Percentiles rank a stretch among this genome's conserved stretches.
Conservation (phyloP, 345 rosid species). For the Eutrema japonicum region DNA sequence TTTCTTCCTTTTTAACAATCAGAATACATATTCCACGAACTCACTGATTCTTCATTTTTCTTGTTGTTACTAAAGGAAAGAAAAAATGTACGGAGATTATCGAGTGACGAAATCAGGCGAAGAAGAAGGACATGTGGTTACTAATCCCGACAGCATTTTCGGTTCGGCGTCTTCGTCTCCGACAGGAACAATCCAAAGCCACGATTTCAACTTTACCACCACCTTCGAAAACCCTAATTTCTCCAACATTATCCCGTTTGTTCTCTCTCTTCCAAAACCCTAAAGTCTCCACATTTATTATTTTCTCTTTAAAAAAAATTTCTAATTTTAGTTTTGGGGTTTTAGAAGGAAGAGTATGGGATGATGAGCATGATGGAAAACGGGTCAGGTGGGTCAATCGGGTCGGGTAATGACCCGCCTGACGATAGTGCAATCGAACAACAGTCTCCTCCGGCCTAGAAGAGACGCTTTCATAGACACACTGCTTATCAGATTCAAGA, state of each 20-base stretch:
- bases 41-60: background rate
- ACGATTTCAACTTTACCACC: conserved; percentile 66
- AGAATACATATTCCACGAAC: background rate
- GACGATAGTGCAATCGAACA: conserved; percentile 44
- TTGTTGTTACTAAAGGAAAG: background rate
- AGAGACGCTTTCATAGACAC: conserved; percentile 76
- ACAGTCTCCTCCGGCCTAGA: conserved; percentile 49
- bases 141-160: conserved; percentile 55
- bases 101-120: conserved; percentile 63
- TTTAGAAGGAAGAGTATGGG: conserved; percentile 65
- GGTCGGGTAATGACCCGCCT: conserved; percentile 65
- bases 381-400: conserved; percentile 63
- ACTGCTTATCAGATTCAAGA: conserved; percentile 84
- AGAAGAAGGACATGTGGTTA: conserved; percentile 42
- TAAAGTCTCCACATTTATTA: background rate
- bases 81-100: conserved; percentile 68
- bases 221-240: conserved; percentile 53
- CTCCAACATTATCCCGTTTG: conserved; percentile 62
- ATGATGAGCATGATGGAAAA: conserved; percentile 62
- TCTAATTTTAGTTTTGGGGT: background rate
- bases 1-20: background rate
- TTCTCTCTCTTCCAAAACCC: conserved; percentile 1
- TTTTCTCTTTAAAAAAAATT: background rate
- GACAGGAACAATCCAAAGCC: conserved; percentile 53
- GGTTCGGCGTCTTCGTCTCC: conserved; percentile 48